Conservation (phyloP, 306 rosid genomes). For the Pyrus betulifolia region DNA sequence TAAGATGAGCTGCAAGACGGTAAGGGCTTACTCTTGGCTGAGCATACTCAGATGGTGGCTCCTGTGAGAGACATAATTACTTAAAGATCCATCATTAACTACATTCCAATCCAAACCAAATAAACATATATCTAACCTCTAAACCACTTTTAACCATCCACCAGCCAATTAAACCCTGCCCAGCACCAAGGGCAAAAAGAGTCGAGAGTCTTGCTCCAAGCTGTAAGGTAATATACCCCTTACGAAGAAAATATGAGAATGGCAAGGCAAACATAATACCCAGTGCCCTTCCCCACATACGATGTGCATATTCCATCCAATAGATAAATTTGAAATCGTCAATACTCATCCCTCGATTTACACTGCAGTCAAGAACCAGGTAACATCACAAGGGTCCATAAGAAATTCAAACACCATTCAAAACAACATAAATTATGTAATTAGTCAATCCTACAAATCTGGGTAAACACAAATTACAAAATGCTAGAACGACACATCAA, state of each 20-base stretch:
- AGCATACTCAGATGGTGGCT: conserved; percentile 71
- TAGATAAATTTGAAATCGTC: conserved; percentile 43
- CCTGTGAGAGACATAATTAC: conserved; percentile 38
- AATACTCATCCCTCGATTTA: conserved; percentile 38
- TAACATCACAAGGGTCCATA: not conserved
- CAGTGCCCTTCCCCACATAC: conserved; percentile 93
- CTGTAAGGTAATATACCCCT: conserved; percentile 69
- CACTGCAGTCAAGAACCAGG: conserved; percentile 21
- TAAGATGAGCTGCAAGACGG: conserved; percentile 95
- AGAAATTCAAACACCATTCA: not conserved
- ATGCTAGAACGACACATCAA: no score
- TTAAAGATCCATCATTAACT: not conserved
- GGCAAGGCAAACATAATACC: conserved; percentile 84
- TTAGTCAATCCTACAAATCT: not conserved
- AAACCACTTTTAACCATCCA: conserved; percentile 96
- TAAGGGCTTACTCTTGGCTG: conserved; percentile 97
- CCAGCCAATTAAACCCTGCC: conserved; percentile 90
- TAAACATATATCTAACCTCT: conserved; percentile 19
- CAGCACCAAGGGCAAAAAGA: conserved; percentile 77
- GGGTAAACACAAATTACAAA: not conserved
- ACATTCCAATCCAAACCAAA: conserved; percentile 11
- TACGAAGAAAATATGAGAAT: conserved; percentile 83
- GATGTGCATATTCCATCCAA: conserved; percentile 82
- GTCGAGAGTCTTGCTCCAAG: conserved; percentile 69
- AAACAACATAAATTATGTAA: not conserved